These are phyloP conservation scores for Nothophaeocryptopus gaeumannii DNA, from an alignment of 2,329 filamentous ascomycete species.

Conservation along the genomic window DNA sequence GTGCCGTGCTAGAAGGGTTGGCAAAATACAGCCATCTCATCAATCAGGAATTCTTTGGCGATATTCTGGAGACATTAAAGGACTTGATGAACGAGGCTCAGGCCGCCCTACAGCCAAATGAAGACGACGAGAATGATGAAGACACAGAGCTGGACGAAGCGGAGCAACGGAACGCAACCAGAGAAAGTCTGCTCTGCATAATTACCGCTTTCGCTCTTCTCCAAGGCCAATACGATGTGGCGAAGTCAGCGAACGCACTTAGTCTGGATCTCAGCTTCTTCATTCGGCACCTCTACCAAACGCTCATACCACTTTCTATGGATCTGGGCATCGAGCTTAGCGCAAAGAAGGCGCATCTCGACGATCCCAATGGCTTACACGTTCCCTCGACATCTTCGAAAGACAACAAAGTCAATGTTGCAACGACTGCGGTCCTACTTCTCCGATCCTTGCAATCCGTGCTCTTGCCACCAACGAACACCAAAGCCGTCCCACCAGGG, in stretches of 20 bases:
- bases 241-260: slow-evolving; percentile 75
- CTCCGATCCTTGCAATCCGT: slow-evolving; percentile 80
- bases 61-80: slow-evolving; percentile 88
- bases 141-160: slow-evolving; percentile 45
- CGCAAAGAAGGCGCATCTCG: slow-evolving; percentile 69
- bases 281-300: slow-evolving; percentile 87
- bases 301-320: slow-evolving; percentile 72
- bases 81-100: slow-evolving; percentile 78
- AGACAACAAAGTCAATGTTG: slow-evolving; percentile 76
- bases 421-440: slow-evolving; percentile 90
- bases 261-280: slow-evolving; percentile 94
- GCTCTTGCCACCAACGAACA: slow-evolving; percentile 71
- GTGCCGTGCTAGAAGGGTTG: slow-evolving; percentile 90
- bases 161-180: slow-evolving; percentile 66
- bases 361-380: slow-evolving; percentile 52
- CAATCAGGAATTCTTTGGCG: slow-evolving; percentile 98
- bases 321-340: slow-evolving; percentile 82
- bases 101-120: slow-evolving; percentile 44
- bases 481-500: slow-evolving; percentile 73
- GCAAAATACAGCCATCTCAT: slow-evolving; percentile 94
- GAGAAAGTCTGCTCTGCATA: slow-evolving; percentile 88
- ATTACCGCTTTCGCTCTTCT: slow-evolving; percentile 96
- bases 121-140: slow-evolving; percentile 45
- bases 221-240: slow-evolving; percentile 79
- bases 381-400: slow-evolving; percentile 40